phyloP scores from a whole-genome alignment of 345 rosid species.

The Noccaea bulbosa region DNA sequence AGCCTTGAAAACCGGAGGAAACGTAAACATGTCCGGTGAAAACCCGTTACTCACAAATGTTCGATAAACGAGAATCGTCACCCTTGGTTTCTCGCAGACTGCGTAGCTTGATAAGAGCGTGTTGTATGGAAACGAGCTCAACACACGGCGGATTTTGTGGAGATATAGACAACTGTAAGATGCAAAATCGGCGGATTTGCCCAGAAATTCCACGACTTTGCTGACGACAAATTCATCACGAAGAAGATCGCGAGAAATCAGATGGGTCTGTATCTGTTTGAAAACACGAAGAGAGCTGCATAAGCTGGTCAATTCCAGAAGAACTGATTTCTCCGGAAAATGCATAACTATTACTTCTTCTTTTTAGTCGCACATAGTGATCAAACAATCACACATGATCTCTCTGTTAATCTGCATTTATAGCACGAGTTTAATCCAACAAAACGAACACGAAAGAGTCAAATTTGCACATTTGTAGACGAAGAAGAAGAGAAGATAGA shows the following conservation, averaged over 20 bases:
- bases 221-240: conserved; percentile 33
- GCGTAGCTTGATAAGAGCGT: conserved; percentile 44
- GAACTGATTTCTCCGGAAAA: conserved; percentile 30
- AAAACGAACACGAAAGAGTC: background rate
- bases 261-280: conserved; percentile 43
- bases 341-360: conserved; percentile 16
- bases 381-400: background rate
- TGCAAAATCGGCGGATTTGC: conserved; percentile 36
- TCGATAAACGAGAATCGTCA: conserved; percentile 35
- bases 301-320: conserved; percentile 32
- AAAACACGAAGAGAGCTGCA: conserved; percentile 47
- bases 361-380: background rate
- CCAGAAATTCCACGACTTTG: conserved; percentile 37
- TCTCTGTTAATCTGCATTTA: background rate
- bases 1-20: conserved; percentile 53
- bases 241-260: conserved; percentile 32
- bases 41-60: conserved; percentile 45
- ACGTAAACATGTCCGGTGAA: conserved; percentile 49
- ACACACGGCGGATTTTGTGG: conserved; percentile 21
- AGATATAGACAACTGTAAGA: conserved; percentile 34
- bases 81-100: conserved; percentile 37
- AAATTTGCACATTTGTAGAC: conserved; percentile 8
- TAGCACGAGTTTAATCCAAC: background rate
- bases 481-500: conserved; percentile 10
- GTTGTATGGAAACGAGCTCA: conserved; percentile 44